A percentile compares a stretch with the other conserved stretches of the same genome.
Conservation (phyloP, 148 eudicot species). For the Chenopodium formosanum region DNA sequence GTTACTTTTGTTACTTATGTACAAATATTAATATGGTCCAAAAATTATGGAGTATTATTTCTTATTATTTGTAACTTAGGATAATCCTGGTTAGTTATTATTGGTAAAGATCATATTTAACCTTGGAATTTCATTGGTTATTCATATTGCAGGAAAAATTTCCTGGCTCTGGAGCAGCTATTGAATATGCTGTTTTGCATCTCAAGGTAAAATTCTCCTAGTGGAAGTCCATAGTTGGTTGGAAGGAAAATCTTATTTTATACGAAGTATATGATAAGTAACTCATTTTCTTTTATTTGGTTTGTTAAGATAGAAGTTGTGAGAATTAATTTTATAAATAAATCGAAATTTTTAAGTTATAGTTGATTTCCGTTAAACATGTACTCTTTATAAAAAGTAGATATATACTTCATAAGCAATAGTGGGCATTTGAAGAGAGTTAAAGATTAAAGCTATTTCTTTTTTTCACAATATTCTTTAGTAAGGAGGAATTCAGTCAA, state of each 20-base stretch:
- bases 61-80: background rate
- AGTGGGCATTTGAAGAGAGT: background rate
- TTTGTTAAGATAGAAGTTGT: too few species aligned
- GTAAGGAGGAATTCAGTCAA: background rate
- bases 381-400: too few species aligned
- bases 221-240: slow-evolving; percentile 2
- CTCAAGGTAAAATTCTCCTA: slow-evolving; percentile 50
- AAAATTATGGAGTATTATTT: too few species aligned
- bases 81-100: background rate
- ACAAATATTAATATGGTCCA: background rate
- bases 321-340: too few species aligned
- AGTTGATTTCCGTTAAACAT: too few species aligned
- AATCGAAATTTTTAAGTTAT: too few species aligned
- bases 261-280: too few species aligned
- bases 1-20: slow-evolving; percentile 23
- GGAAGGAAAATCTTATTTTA: too few species aligned
- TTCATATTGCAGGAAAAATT: slow-evolving; percentile 51
- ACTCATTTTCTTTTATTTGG: too few species aligned
- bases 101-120: background rate
- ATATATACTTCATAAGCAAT: too few species aligned
- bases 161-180: slow-evolving; percentile 76
- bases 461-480: background rate
- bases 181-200: slow-evolving; percentile 81
- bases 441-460: background rate
- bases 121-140: too few species aligned